Conservation (phyloP, 1,139 yeast genomes). For the Chernovozyma sophiae-reginae region DNA sequence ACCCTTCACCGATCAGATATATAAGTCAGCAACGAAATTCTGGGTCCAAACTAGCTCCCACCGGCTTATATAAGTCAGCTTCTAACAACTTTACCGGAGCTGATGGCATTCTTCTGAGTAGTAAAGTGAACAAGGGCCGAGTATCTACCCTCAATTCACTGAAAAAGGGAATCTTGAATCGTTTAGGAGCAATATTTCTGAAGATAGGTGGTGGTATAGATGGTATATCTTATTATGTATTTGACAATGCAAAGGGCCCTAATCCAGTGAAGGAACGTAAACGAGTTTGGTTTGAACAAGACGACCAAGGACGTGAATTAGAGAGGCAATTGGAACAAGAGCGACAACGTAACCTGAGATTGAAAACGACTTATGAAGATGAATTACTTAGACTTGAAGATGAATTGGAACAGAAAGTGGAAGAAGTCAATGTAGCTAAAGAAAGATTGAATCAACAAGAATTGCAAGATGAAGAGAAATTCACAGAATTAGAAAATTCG, state of each 20-base stretch:
- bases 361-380: slow-evolving; percentile 6
- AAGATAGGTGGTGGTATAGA: not conserved
- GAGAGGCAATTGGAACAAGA: slow-evolving; percentile 2
- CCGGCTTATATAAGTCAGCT: not conserved
- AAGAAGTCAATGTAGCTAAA: slow-evolving; percentile 1
- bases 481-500: slow-evolving; percentile 3
- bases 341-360: slow-evolving; percentile 1
- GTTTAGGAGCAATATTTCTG: slow-evolving; percentile 3
- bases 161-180: slow-evolving; percentile 2
- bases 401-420: slow-evolving; percentile 5
- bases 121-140: not conserved
- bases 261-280: not conserved
- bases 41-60: not conserved
- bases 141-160: slow-evolving; percentile 1
- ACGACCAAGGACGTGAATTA: not conserved
- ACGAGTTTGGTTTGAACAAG: slow-evolving; percentile 6
- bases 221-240: not conserved
- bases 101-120: slow-evolving; percentile 1
- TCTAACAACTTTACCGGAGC: not conserved
- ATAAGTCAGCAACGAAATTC: not conserved
- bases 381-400: slow-evolving; percentile 6
- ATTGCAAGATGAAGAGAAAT: not conserved
- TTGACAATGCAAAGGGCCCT: not conserved
- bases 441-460: slow-evolving; percentile 1
- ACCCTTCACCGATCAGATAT: not conserved